Conservation (phyloP, 306 rosid genomes). For the Ammopiptanthus mongolicus region DNA sequence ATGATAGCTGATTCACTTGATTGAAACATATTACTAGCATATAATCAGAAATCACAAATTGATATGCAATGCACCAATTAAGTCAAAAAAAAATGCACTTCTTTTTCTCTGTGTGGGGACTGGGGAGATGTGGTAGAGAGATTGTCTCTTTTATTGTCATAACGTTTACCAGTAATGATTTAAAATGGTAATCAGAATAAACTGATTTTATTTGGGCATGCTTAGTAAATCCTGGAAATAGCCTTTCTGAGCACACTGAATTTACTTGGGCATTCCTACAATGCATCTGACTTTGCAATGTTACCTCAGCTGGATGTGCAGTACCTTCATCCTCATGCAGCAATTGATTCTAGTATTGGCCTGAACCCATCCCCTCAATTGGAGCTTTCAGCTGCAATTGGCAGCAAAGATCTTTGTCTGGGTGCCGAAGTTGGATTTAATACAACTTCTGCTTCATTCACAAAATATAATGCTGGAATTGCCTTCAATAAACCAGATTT, state of each 20-base stretch:
- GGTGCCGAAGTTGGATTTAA: slow-evolving; percentile 94
- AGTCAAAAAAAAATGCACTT: not conserved
- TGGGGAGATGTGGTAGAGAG: not conserved
- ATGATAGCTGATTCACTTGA: slow-evolving; percentile 12
- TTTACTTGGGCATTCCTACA: not conserved
- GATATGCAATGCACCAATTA: not conserved
- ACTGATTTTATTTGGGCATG: not conserved
- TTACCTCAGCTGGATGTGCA: slow-evolving; percentile 75
- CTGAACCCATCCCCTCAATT: slow-evolving; percentile 77
- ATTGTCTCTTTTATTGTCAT: not conserved
- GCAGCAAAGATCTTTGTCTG: slow-evolving; percentile 70
- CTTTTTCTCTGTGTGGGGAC: too few species aligned
- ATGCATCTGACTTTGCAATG: slow-evolving; percentile 18
- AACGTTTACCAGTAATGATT: not conserved
- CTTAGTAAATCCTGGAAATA: not conserved
- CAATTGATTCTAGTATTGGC: slow-evolving; percentile 82
- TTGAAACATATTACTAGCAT: not conserved
- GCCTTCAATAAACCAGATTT: slow-evolving; percentile 75
- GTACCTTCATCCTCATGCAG: slow-evolving; percentile 87
- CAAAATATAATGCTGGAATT: slow-evolving; percentile 78
- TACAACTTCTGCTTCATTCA: slow-evolving; percentile 81
- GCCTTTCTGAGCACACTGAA: not conserved
- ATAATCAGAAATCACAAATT: not conserved
- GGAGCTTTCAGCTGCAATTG: slow-evolving; percentile 77
- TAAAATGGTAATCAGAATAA: not conserved